Percentiles rank a stretch among this genome's conserved stretches.
Conservation (phyloP, 345 rosid species). For the Draba incana region DNA sequence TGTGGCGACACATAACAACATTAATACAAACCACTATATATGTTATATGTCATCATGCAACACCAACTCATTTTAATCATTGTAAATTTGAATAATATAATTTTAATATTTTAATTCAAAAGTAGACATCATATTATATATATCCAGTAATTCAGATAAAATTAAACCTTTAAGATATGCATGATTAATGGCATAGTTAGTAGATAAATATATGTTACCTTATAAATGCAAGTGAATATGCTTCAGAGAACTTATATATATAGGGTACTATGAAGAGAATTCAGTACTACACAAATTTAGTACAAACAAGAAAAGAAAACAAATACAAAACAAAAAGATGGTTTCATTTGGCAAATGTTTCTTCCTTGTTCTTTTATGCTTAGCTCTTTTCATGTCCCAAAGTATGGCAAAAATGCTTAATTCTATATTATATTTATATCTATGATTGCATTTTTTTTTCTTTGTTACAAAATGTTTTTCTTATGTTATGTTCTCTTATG, state of each 20-base stretch:
- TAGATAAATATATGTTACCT: neutral
- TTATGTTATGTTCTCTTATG: neutral
- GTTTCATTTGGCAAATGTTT: slow-evolving; percentile 22
- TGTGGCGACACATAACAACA: too few species aligned
- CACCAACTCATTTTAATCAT: too few species aligned
- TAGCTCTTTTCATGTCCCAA: slow-evolving; percentile 4
- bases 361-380: slow-evolving; percentile 3
- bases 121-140: too few species aligned
- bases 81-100: too few species aligned
- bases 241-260: neutral
- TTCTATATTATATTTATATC: neutral
- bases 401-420: slow-evolving; percentile 18
- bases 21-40: too few species aligned
- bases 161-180: neutral
- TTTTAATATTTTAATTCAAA: too few species aligned
- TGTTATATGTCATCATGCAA: too few species aligned
- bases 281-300: neutral
- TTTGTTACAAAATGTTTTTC: neutral
- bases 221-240: neutral
- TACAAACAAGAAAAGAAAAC: neutral
- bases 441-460: neutral
- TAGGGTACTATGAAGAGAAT: neutral
- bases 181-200: neutral
- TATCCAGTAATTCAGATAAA: neutral
- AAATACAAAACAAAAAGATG: slow-evolving; percentile 1